These are phyloP conservation scores for Amaranthus cruentus DNA, from an alignment of 148 eudicot genomes.

Conservation along the genomic window DNA sequence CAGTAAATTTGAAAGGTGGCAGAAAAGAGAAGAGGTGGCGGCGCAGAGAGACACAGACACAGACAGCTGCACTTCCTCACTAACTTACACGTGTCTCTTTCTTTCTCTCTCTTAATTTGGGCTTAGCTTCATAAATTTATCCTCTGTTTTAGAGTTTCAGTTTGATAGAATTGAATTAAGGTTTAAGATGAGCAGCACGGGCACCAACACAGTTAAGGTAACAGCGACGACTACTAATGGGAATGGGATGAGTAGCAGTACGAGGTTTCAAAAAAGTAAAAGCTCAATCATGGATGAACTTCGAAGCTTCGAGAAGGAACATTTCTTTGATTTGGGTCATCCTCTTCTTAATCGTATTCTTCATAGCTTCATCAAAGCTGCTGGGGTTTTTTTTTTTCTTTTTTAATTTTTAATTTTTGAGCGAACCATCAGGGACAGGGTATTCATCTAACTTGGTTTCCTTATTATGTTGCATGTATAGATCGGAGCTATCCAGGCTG, in stretches of 20 bases:
- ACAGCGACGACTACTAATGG: neutral
- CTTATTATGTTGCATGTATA: constrained; percentile 21
- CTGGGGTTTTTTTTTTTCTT: constrained; percentile 43
- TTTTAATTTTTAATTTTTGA: neutral
- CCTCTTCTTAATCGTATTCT: constrained; percentile 89
- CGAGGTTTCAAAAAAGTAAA: constrained; percentile 37
- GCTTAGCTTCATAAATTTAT: no score
- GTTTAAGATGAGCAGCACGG: neutral
- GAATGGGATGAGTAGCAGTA: constrained; percentile 1
- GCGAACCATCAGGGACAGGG: no score
- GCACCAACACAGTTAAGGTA: constrained; percentile 1
- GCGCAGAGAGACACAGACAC: neutral
- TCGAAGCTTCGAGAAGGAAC: constrained; percentile 46
- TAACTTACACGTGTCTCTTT: constrained; percentile 21
- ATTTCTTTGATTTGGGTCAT: constrained; percentile 69
- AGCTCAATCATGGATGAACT: constrained; percentile 57
- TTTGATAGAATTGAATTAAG: neutral
- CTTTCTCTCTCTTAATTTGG: neutral
- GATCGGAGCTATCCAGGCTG: constrained; percentile 94
- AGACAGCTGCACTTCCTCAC: neutral
- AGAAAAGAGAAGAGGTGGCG: neutral
- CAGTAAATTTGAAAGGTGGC: constrained; percentile 13
- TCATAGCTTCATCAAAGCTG: constrained; percentile 72
- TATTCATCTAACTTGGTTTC: neutral
- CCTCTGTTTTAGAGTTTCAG: neutral